Conservation (phyloP, 2,329 filamentous ascomycete species). For the Monosporascus sp. region DNA sequence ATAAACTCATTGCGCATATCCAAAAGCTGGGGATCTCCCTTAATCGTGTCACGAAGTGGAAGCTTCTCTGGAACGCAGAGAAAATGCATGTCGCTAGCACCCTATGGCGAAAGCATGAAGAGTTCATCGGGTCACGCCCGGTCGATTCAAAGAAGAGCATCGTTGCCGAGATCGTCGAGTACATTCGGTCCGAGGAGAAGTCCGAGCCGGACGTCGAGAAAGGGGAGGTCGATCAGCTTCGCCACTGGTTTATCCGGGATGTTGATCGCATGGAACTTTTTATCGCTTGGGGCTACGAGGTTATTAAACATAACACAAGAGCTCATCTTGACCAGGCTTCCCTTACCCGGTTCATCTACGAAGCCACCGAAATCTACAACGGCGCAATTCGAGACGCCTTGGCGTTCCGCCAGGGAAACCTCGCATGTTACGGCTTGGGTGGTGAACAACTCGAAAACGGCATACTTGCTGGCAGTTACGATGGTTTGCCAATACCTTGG, state of each 20-base stretch:
- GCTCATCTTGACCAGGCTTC: constrained; percentile 51
- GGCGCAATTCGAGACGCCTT: constrained; percentile 65
- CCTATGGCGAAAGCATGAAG: constrained; percentile 78
- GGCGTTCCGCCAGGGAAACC: constrained; percentile 66
- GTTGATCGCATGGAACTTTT: constrained; percentile 67
- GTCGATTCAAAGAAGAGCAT: constrained; percentile 62
- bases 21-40: constrained; percentile 60
- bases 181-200: constrained; percentile 72
- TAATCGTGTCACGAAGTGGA: constrained; percentile 67
- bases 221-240: constrained; percentile 71
- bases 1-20: constrained; percentile 69
- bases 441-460: constrained; percentile 61
- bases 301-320: constrained; percentile 67
- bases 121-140: constrained; percentile 54
- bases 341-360: constrained; percentile 53
- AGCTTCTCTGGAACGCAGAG: constrained; percentile 82
- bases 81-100: constrained; percentile 75
- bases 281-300: constrained; percentile 72
- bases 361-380: constrained; percentile 62
- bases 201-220: constrained; percentile 57
- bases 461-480: constrained; percentile 58
- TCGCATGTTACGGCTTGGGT: constrained; percentile 66
- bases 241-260: constrained; percentile 83
- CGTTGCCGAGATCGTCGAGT: constrained; percentile 68
- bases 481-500: constrained; percentile 75